A percentile compares a stretch with the other conserved stretches of the same genome.
Conservation (phyloP, 208 protist species). For the Acanthamoeba royreba region DNA sequence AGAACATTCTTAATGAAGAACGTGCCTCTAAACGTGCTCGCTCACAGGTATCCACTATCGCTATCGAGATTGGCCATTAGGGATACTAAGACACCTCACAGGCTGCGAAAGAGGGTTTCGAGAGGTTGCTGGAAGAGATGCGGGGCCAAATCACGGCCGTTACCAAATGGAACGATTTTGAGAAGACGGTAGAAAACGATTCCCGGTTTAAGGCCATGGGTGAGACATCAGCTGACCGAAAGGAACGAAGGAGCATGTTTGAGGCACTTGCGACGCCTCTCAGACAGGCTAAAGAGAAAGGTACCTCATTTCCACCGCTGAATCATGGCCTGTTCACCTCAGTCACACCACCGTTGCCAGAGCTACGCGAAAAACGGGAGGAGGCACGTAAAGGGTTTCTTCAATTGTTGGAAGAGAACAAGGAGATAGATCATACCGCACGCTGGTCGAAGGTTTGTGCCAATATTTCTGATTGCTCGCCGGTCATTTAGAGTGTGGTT, state of each 20-base stretch:
- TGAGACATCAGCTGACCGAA: not conserved
- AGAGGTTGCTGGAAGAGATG: not conserved
- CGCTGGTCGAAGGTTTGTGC: no score
- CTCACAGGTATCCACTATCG: not conserved
- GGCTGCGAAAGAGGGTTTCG: not conserved
- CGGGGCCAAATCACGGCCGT: not conserved
- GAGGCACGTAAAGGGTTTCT: no score
- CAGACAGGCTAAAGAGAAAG: not conserved
- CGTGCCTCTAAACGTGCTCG: not conserved
- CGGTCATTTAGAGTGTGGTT: no score
- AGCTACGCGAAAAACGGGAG: no score
- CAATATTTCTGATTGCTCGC: no score
- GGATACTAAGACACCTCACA: not conserved
- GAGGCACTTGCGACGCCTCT: not conserved
- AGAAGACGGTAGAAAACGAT: not conserved
- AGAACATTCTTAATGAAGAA: not conserved
- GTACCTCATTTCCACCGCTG: not conserved
- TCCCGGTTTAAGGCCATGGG: not conserved
- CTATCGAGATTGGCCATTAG: not conserved
- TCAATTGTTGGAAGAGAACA: no score
- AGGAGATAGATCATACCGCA: no score
- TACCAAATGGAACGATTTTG: not conserved
- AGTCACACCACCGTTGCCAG: no score
- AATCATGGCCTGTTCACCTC: no score
- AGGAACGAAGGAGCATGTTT: not conserved